These are phyloP conservation scores for Gossypium arboreum DNA, from an alignment of 345 rosid genomes.

Conservation along the genomic window DNA sequence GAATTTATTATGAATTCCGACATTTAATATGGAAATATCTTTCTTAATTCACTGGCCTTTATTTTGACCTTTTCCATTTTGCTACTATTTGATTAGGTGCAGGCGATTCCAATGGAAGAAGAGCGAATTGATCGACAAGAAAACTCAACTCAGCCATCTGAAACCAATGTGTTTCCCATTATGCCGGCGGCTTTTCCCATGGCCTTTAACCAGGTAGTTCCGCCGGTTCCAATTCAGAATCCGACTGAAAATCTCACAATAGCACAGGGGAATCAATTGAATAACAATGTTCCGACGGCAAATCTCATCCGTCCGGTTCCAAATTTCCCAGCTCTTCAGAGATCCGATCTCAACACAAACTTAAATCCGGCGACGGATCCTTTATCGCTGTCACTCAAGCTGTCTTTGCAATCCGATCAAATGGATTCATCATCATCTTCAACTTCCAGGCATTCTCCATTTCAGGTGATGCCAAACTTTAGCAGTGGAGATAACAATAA, in stretches of 20 bases:
- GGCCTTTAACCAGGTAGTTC: conserved; percentile 24
- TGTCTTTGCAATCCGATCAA: conserved; percentile 45
- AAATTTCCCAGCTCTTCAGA: conserved; percentile 21
- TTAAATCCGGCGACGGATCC: conserved; percentile 26
- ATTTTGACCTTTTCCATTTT: neutral
- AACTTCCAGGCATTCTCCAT: conserved; percentile 39
- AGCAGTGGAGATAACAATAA: conserved; percentile 59
- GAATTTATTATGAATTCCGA: neutral
- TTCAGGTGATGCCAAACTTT: conserved; percentile 48
- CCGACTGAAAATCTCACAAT: conserved; percentile 31
- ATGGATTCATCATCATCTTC: conserved; percentile 32
- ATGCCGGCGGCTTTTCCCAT: conserved; percentile 34
- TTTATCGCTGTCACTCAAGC: conserved; percentile 53
- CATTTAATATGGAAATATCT: neutral
- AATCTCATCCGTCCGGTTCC: conserved; percentile 33
- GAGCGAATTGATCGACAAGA: conserved; percentile 23
- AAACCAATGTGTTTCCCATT: conserved; percentile 30
- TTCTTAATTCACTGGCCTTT: neutral
- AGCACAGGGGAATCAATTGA: conserved; percentile 19
- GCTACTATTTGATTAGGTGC: conserved; percentile 36
- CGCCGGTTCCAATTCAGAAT: conserved; percentile 31
- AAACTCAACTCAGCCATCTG: conserved; percentile 28
- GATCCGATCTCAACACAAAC: conserved; percentile 39
- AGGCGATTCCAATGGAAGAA: conserved; percentile 50
- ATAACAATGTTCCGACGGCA: conserved; percentile 20